Evolutionary conservation across 208 protist genomes (phyloP).

Genomic region (Trypanosoma caninum): DNA sequence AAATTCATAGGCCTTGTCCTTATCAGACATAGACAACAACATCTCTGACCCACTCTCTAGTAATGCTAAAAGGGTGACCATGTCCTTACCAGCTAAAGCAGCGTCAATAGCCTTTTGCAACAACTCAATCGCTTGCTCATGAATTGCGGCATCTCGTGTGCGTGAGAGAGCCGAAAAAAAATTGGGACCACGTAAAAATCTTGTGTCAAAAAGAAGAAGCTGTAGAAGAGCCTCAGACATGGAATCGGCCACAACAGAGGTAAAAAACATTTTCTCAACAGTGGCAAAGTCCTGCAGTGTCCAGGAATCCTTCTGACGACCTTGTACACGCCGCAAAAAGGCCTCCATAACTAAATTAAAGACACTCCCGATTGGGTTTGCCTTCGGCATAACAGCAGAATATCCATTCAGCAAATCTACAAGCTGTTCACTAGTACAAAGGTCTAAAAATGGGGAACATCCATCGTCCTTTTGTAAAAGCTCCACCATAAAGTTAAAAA

Average conservation of each 20-base stretch:
- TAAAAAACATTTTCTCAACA: conserved; percentile 68
- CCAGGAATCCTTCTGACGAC: background rate
- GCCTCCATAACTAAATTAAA: conserved; percentile 32
- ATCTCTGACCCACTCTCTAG: conserved; percentile 68
- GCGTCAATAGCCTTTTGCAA: conserved; percentile 35
- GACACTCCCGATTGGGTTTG: conserved; percentile 38
- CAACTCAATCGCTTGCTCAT: conserved; percentile 33
- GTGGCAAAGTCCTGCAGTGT: conserved; percentile 31
- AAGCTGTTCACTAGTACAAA: conserved; percentile 39
- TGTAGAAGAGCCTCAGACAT: conserved; percentile 12
- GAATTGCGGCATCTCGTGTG: conserved; percentile 29
- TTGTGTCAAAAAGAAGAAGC: conserved; percentile 17
- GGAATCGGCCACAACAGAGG: conserved; percentile 42
- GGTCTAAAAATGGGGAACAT: conserved; percentile 19
- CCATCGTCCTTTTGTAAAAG: conserved; percentile 21
- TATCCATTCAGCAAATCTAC: conserved; percentile 67
- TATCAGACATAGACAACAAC: conserved; percentile 45
- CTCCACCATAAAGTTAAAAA: conserved; percentile 57
- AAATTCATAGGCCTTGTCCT: conserved; percentile 35
- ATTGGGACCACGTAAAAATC: conserved; percentile 46
- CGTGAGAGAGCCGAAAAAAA: conserved; percentile 80
- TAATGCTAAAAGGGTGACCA: conserved; percentile 36
- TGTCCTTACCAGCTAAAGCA: conserved; percentile 19
- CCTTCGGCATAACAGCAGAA: conserved; percentile 43
- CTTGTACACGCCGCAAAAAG: conserved; percentile 34